These are phyloP conservation scores for Phlegmacium glaucopus DNA, from an alignment of 768 basidiomycete genomes.

Conservation along the genomic window DNA sequence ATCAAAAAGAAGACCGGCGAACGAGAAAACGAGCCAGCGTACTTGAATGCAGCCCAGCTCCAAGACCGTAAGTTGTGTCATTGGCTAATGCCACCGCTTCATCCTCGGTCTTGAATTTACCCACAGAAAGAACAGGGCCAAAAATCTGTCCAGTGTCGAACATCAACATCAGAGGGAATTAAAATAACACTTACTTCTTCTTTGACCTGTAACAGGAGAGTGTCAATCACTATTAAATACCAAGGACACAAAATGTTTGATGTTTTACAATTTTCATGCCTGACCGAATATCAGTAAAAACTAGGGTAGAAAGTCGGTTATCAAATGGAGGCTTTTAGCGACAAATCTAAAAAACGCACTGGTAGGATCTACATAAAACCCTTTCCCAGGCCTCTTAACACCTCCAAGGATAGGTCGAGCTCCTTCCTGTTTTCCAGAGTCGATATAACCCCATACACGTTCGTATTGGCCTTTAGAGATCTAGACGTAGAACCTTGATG, in stretches of 20 bases:
- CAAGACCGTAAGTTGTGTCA: slow-evolving; percentile 86
- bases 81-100: slow-evolving; percentile 86
- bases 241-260: slow-evolving; percentile 2
- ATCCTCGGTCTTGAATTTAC: slow-evolving; percentile 81
- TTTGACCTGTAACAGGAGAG: slow-evolving; percentile 41
- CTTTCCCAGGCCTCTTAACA: slow-evolving; percentile 67
- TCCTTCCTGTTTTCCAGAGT: slow-evolving; percentile 79
- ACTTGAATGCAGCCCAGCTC: slow-evolving; percentile 90
- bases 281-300: slow-evolving; percentile 76
- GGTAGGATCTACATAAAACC: slow-evolving; percentile 89
- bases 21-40: slow-evolving; percentile 20
- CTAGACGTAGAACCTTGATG: slow-evolving; percentile 32
- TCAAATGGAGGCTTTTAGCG: neutral
- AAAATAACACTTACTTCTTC: slow-evolving; percentile 54
- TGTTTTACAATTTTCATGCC: slow-evolving; percentile 78
- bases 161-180: slow-evolving; percentile 8
- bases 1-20: slow-evolving; percentile 1
- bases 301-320: slow-evolving; percentile 32
- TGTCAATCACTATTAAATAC: neutral
- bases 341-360: slow-evolving; percentile 42
- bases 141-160: slow-evolving; percentile 62
- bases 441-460: slow-evolving; percentile 85
- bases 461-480: slow-evolving; percentile 85
- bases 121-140: slow-evolving; percentile 86
- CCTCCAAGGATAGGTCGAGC: slow-evolving; percentile 82